Conservation (phyloP, 768 basidiomycete species). For the Termitomyces sp. region DNA sequence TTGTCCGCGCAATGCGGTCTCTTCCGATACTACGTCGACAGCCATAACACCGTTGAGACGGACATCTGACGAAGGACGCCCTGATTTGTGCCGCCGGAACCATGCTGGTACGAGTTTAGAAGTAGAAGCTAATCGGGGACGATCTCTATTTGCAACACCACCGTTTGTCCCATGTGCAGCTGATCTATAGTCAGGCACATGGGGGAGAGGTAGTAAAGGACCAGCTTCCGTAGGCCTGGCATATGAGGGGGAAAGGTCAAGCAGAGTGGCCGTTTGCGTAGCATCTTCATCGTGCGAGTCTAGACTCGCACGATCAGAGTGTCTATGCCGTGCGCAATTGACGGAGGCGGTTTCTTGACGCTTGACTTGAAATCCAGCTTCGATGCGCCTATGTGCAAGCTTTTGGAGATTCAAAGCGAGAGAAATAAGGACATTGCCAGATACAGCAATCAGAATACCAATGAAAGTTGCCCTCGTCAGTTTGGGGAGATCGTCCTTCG, state of each 20-base stretch:
- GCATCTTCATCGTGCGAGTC: slow-evolving; percentile 23
- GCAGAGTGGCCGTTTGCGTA: background rate
- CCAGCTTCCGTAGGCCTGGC: slow-evolving; percentile 4
- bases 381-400: slow-evolving; percentile 74
- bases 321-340: slow-evolving; percentile 1
- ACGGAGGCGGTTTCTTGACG: background rate
- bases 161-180: background rate
- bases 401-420: slow-evolving; percentile 92
- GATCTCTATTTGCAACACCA: background rate
- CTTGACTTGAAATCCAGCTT: slow-evolving; percentile 24
- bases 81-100: slow-evolving; percentile 16
- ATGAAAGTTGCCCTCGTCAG: slow-evolving; percentile 53
- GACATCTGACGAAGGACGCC: background rate
- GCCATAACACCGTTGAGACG: slow-evolving; percentile 21
- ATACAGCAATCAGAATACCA: slow-evolving; percentile 79
- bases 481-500: slow-evolving; percentile 42
- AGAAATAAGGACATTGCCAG: slow-evolving; percentile 84
- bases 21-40: slow-evolving; percentile 36
- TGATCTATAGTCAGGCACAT: slow-evolving; percentile 12
- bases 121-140: slow-evolving; percentile 13
- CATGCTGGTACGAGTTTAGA: slow-evolving; percentile 31
- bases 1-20: slow-evolving; percentile 22
- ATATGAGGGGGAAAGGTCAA: background rate
- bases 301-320: slow-evolving; percentile 13
- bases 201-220: slow-evolving; percentile 11